A percentile compares a stretch with the other conserved stretches of the same genome.
phyloP scores from a whole-genome alignment of 257 asterid genomes.

The Perilla frutescens region DNA sequence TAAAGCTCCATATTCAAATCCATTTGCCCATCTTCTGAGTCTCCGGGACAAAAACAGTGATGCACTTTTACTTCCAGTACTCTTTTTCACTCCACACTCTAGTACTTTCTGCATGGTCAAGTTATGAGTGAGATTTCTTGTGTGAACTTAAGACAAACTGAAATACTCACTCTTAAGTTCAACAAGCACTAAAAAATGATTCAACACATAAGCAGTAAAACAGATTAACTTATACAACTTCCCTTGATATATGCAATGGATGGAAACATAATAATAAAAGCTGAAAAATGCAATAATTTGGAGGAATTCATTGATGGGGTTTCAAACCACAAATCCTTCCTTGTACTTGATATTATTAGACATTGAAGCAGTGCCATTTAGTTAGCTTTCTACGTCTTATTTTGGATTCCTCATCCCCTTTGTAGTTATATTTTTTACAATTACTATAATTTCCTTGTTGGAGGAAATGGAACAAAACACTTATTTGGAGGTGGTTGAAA shows the following conservation, averaged over 20 bases:
- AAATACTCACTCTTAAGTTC: constrained; percentile 19
- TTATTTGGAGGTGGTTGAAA: neutral
- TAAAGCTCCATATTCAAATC: constrained; percentile 84
- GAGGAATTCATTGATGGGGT: neutral
- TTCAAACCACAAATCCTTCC: neutral
- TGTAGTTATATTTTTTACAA: neutral
- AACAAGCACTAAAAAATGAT: constrained; percentile 20
- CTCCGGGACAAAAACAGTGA: constrained; percentile 69
- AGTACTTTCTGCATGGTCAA: constrained; percentile 65
- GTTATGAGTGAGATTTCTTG: constrained; percentile 27
- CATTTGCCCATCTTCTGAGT: constrained; percentile 66
- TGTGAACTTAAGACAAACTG: constrained; percentile 8
- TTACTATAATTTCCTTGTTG: neutral
- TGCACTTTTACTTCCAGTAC: constrained; percentile 68
- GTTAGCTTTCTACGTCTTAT: neutral
- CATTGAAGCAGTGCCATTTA: neutral
- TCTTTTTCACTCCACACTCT: constrained; percentile 84
- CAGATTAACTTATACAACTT: neutral
- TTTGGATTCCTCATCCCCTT: neutral
- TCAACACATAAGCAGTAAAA: constrained; percentile 9
- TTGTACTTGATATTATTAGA: neutral
- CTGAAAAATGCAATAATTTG: constrained; percentile 8
- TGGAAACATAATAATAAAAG: constrained; percentile 9
- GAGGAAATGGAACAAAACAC: constrained; percentile 1
- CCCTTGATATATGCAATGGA: constrained; percentile 2